Conservation (phyloP, 495 filamentous ascomycete genomes). For the Penicillium silybi region DNA sequence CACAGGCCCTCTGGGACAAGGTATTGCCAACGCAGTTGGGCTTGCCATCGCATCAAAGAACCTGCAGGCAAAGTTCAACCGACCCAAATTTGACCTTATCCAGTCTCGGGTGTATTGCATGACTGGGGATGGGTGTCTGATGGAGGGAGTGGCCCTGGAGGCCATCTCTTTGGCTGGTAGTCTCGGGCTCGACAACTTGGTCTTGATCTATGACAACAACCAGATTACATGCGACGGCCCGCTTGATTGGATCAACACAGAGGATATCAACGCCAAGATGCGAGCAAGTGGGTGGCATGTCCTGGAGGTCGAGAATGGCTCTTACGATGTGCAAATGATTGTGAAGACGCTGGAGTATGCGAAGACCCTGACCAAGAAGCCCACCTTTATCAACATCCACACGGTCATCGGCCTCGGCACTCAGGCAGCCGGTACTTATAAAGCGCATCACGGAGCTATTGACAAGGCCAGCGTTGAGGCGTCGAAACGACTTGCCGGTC, state of each 20-base stretch:
- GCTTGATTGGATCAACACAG: constrained; percentile 8
- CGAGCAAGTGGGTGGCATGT: constrained; percentile 46
- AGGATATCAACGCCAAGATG: constrained; percentile 52
- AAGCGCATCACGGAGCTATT: constrained; percentile 39
- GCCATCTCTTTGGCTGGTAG: constrained; percentile 54
- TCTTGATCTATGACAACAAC: constrained; percentile 59
- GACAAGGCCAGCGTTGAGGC: constrained; percentile 28
- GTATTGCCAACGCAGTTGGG: constrained; percentile 57
- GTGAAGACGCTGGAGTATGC: constrained; percentile 36
- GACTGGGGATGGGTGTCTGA: constrained; percentile 56
- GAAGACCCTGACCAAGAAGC: constrained; percentile 27
- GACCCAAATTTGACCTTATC: constrained; percentile 45
- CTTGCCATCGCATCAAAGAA: constrained; percentile 57
- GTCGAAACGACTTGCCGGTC: constrained; percentile 4
- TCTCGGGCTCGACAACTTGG: constrained; percentile 51
- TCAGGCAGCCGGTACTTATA: constrained; percentile 29
- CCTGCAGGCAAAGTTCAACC: constrained; percentile 51
- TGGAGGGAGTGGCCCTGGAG: constrained; percentile 58
- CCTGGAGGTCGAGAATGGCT: constrained; percentile 42
- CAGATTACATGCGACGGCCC: constrained; percentile 15
- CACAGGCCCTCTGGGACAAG: constrained; percentile 58
- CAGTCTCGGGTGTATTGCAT: constrained; percentile 52
- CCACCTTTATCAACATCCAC: constrained; percentile 47
- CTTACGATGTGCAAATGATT: constrained; percentile 39
- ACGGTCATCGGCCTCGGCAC: constrained; percentile 46